A percentile compares a stretch with the other conserved stretches of the same genome.
phyloP scores from a whole-genome alignment of 306 rosid genomes.

The Urtica urens region DNA sequence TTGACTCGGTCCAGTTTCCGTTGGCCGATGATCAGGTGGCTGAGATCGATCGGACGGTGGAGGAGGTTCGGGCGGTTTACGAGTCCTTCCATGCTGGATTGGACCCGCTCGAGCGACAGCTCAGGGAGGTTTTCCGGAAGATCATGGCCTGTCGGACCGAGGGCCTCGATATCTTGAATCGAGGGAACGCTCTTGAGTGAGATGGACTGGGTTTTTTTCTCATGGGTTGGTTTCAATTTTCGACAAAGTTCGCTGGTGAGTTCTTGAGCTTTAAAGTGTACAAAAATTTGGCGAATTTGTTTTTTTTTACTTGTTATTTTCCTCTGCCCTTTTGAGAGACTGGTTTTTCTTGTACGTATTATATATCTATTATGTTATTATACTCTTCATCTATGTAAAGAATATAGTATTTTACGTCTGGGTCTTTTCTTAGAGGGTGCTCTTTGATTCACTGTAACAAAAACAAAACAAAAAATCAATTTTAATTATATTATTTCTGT shows the following conservation, averaged over 20 bases:
- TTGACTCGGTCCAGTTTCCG: conserved; percentile 67
- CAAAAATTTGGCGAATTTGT: conserved; percentile 23
- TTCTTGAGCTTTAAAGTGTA: conserved; percentile 37
- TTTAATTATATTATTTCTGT: too few relatives aligned
- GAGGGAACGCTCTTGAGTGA: conserved; percentile 31
- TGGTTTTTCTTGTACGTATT: not conserved
- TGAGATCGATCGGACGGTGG: conserved; percentile 46
- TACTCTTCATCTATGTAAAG: not conserved
- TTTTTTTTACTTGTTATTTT: too few relatives aligned
- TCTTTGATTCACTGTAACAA: not conserved
- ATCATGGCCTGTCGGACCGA: conserved; percentile 67
- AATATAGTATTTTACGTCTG: conserved; percentile 4
- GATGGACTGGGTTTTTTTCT: too few relatives aligned
- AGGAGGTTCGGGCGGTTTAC: conserved; percentile 43
- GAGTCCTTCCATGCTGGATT: conserved; percentile 42
- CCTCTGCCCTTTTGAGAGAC: conserved; percentile 22
- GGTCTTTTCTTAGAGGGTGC: not conserved
- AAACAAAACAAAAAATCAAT: too few relatives aligned
- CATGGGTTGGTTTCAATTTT: too few relatives aligned
- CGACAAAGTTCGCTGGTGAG: conserved; percentile 6
- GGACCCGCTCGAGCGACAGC: conserved; percentile 71
- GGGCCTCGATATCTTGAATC: conserved; percentile 58
- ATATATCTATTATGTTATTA: not conserved
- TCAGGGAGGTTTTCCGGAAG: conserved; percentile 65
- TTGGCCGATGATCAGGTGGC: conserved; percentile 49